These are phyloP conservation scores for Amoebophrya sp. DNA, from an alignment of 169 alveolate species.

Conservation along the genomic window DNA sequence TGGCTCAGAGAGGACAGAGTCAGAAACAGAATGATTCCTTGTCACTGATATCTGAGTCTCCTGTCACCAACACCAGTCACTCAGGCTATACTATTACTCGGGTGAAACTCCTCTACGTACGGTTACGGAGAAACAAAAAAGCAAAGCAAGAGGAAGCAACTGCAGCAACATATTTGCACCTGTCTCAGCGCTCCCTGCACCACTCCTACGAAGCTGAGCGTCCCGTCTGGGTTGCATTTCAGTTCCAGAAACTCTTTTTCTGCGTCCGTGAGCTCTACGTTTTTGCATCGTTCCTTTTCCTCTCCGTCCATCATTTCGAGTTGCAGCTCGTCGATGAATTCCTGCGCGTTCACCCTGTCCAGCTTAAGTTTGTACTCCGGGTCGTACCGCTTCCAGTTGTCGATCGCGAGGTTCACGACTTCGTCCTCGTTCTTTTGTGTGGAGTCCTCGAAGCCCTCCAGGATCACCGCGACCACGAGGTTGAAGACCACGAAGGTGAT, in stretches of 20 bases:
- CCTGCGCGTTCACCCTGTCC: background rate
- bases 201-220: background rate
- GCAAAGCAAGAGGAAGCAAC: no score
- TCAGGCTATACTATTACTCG: no score
- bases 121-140: no score
- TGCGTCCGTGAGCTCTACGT: background rate
- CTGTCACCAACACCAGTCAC: no score
- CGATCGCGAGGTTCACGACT: background rate
- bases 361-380: slow-evolving; percentile 4
- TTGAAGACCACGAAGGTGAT: slow-evolving; percentile 22
- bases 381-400: slow-evolving; percentile 8
- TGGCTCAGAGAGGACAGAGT: no score
- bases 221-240: background rate
- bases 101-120: no score
- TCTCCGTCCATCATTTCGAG: background rate
- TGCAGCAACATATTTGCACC: background rate
- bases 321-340: background rate
- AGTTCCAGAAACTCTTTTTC: background rate
- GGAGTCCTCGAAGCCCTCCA: slow-evolving; percentile 28
- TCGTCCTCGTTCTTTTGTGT: slow-evolving; percentile 8
- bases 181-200: background rate
- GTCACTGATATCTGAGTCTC: no score
- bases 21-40: no score
- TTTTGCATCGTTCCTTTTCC: background rate
- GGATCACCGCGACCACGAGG: slow-evolving; percentile 29